phyloP scores from a whole-genome alignment of 2,329 filamentous ascomycete species.

The Exophiala dermatitidis region DNA sequence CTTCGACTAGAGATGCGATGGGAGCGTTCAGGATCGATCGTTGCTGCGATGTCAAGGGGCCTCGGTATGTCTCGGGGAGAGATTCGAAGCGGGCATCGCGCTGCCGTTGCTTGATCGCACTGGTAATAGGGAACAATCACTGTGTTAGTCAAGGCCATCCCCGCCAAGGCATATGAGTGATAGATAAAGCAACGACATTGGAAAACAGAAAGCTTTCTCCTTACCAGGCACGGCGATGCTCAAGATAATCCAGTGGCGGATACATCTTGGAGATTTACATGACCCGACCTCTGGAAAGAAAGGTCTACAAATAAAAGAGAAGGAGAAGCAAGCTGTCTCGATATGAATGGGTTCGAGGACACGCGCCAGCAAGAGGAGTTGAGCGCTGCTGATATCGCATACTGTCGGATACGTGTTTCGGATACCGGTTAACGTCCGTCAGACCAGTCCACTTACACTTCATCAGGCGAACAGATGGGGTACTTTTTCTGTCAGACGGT shows the following conservation, averaged over 20 bases:
- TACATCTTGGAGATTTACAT: constrained; percentile 34
- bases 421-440: too few relatives aligned
- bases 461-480: too few relatives aligned
- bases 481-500: too few relatives aligned
- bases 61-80: constrained; percentile 59
- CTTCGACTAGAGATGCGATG: constrained; percentile 69
- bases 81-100: constrained; percentile 61
- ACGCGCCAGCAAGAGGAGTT: too few relatives aligned
- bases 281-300: background rate
- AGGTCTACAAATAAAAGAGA: background rate
- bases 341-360: background rate
- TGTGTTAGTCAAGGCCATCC: background rate
- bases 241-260: constrained; percentile 58
- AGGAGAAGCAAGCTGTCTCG: background rate
- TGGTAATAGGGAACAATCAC: constrained; percentile 33
- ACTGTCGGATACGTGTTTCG: too few relatives aligned
- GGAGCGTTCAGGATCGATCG: constrained; percentile 61
- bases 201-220: constrained; percentile 25
- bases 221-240: constrained; percentile 66
- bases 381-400: too few relatives aligned
- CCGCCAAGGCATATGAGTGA: too few relatives aligned
- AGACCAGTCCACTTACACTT: too few relatives aligned
- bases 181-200: too few relatives aligned
- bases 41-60: constrained; percentile 58
- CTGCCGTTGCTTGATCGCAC: constrained; percentile 71